Evolutionary conservation across 306 rosid genomes (phyloP).

Genomic region (Mimosa pudica): DNA sequence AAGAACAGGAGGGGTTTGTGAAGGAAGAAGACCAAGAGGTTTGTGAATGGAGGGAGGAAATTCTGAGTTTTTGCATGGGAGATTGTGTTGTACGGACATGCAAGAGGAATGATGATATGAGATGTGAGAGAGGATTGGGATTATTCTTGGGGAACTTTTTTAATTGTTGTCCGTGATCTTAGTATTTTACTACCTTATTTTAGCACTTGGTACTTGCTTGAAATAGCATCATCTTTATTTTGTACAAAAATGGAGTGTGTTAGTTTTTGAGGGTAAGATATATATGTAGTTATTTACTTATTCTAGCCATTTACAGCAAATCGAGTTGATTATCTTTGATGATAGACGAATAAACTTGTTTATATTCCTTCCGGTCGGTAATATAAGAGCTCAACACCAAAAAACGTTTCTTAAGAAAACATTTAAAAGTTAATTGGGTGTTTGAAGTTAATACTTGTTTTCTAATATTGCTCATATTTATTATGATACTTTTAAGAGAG

Average conservation of each 20-base stretch:
- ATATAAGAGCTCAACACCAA: too few relatives aligned
- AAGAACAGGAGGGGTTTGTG: conserved; percentile 7
- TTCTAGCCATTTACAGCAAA: not conserved
- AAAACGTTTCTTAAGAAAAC: too few relatives aligned
- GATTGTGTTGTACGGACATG: not conserved
- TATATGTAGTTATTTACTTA: not conserved
- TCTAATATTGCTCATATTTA: too few relatives aligned
- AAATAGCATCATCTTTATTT: not conserved
- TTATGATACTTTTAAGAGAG: too few relatives aligned
- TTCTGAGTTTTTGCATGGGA: not conserved
- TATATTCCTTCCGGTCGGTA: too few relatives aligned
- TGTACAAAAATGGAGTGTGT: not conserved
- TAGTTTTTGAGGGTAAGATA: not conserved
- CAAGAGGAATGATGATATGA: not conserved
- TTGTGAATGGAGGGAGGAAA: not conserved
- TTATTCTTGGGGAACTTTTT: not conserved
- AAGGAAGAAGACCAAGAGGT: not conserved
- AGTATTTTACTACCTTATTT: not conserved
- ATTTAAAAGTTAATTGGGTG: too few relatives aligned
- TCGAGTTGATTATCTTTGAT: not conserved
- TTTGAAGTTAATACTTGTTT: too few relatives aligned
- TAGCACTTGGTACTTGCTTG: not conserved
- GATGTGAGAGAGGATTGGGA: not conserved
- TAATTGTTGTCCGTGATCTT: not conserved
- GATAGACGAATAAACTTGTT: not conserved